phyloP scores from a whole-genome alignment of 2,329 filamentous ascomycete genomes.

The Allantophomopsis cytisporea region DNA sequence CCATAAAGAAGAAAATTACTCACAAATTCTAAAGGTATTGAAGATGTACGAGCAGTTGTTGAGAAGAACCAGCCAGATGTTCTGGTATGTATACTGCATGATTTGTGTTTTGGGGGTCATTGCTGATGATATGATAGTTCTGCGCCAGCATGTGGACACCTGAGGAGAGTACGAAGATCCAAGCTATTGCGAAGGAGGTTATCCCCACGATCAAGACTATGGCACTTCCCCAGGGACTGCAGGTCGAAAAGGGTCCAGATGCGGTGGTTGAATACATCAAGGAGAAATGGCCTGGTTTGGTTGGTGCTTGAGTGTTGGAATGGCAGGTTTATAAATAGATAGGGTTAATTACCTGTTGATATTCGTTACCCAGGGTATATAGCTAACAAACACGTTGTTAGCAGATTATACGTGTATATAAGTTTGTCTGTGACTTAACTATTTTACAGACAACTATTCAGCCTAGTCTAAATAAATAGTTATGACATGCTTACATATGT shows the following conservation, averaged over 20 bases:
- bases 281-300: slow-evolving; percentile 17
- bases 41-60: slow-evolving; percentile 39
- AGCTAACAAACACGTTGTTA: too few species aligned
- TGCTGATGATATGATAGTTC: slow-evolving; percentile 27
- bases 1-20: not conserved
- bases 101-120: slow-evolving; percentile 1
- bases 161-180: slow-evolving; percentile 31
- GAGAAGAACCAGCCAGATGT: slow-evolving; percentile 36
- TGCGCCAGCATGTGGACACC: slow-evolving; percentile 40
- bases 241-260: slow-evolving; percentile 37
- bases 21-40: slow-evolving; percentile 25
- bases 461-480: too few species aligned
- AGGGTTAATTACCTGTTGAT: too few species aligned
- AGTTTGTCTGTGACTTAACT: too few species aligned
- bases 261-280: slow-evolving; percentile 38
- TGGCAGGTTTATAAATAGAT: too few species aligned
- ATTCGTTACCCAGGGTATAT: too few species aligned
- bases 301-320: not conserved
- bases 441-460: too few species aligned
- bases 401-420: too few species aligned
- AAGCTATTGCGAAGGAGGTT: slow-evolving; percentile 26
- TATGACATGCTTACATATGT: too few species aligned
- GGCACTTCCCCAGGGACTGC: slow-evolving; percentile 37
- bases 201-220: slow-evolving; percentile 33
- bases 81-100: slow-evolving; percentile 28